phyloP scores from a whole-genome alignment of 1,284 basidiomycete genomes.

The Melanopsichium pennsylvanicum region DNA sequence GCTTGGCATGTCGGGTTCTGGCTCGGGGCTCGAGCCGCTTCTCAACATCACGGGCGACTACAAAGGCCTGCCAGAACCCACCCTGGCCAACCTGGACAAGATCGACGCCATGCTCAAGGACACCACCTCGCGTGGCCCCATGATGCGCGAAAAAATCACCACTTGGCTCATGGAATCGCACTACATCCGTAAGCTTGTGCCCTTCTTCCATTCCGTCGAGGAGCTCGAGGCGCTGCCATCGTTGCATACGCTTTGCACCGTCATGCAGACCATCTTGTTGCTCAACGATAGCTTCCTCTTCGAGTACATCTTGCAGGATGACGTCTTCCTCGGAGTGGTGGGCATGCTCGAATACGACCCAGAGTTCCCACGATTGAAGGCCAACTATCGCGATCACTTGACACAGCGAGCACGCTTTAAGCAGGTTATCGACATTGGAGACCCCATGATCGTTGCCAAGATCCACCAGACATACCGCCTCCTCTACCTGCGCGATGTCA shows the following conservation, averaged over 20 bases:
- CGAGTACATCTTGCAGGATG: slow-evolving; percentile 92
- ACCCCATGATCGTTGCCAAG: slow-evolving; percentile 68
- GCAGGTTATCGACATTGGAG: slow-evolving; percentile 61
- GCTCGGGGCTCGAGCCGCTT: slow-evolving; percentile 39
- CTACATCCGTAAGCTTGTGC: slow-evolving; percentile 85
- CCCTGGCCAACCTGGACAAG: slow-evolving; percentile 61
- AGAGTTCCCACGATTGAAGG: slow-evolving; percentile 92
- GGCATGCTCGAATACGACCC: slow-evolving; percentile 99
- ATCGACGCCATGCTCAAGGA: slow-evolving; percentile 62
- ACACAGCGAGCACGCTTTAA: slow-evolving; percentile 78
- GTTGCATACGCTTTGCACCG: slow-evolving; percentile 85
- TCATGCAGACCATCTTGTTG: slow-evolving; percentile 94
- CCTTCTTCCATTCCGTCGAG: slow-evolving; percentile 85
- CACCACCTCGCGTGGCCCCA: slow-evolving; percentile 67
- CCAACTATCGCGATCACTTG: slow-evolving; percentile 93
- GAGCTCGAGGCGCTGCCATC: slow-evolving; percentile 88
- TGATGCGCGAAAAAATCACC: slow-evolving; percentile 77
- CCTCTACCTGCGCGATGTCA: slow-evolving; percentile 96
- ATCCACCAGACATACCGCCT: slow-evolving; percentile 96
- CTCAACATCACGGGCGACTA: slow-evolving; percentile 40
- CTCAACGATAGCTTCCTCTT: slow-evolving; percentile 94
- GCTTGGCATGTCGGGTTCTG: slow-evolving; percentile 44
- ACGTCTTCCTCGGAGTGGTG: slow-evolving; percentile 88
- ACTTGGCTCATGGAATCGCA: slow-evolving; percentile 73
- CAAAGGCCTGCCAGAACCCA: slow-evolving; percentile 64